Base-by-base conservation (phyloP, 768 basidiomycete species). In the Tephrocybe rancida region DNA sequence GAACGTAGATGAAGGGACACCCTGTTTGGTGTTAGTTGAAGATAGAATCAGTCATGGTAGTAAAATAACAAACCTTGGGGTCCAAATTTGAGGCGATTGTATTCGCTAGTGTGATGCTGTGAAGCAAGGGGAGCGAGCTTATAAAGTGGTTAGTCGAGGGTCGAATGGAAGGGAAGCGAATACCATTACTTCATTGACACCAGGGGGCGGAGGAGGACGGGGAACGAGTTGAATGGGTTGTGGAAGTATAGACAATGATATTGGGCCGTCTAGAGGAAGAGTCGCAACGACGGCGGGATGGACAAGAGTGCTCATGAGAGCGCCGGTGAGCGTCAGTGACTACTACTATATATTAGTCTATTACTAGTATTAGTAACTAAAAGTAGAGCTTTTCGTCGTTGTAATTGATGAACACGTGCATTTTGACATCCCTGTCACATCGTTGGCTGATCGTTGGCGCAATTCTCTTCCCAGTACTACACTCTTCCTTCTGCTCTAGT, bases 51-150 rank as follows among this genome's bases (percentile, higher is more conserved):
- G 6, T 5, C n/a, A 19, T 19, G 39, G 42, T 4, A 24, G 2
- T 27, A 8, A 13, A 5, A 35, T 19, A 30, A 30, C 48, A 16
- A 44, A 74, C 77, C 77, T 48, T 68, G 56, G 24, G 62, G 56
- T 5, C 89, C 90, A 54, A 82, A 85, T 67, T 90, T 90, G 22
- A 83, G 67, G 49, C 80, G 77, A 61, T 81, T 88, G 66, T 92
- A 90, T 41, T 86, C 82, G 70, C 85, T 87, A 51, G 63, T 48
- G 59, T 91, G 90, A 68, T 90, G 86, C 60, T 91, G 88, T 5
- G 87, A 90, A 2, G 88, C 87, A 16, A 92, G 71, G 2, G 64
- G 69, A 1, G 77, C 74, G 44, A 88, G 79, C 77, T 85, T 37
- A 16, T 37, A 4, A 16, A 37, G 47, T 42, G 5, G 30, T 50